These are phyloP conservation scores for Lonicera japonica DNA, from an alignment of 129 eudicot species.

Conservation along the genomic window DNA sequence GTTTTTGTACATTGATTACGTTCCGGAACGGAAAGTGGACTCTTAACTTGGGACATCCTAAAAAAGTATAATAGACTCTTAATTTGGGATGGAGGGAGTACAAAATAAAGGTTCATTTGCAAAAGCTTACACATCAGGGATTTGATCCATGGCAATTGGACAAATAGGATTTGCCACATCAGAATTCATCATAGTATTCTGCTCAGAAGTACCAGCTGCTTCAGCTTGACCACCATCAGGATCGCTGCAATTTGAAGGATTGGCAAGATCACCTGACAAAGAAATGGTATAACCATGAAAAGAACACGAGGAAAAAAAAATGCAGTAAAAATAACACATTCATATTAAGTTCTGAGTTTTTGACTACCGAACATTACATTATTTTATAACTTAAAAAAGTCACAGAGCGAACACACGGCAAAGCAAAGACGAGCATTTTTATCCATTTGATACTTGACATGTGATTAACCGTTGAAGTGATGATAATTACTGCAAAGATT, in stretches of 20 bases:
- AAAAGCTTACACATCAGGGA: slow-evolving; percentile 39
- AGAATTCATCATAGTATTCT: slow-evolving; percentile 23
- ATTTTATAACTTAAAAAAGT: neutral
- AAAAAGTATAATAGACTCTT: too few relatives aligned
- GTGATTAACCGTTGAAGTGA: neutral
- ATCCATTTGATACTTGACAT: neutral
- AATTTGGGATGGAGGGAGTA: too few relatives aligned
- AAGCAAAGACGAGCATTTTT: neutral
- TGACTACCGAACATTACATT: neutral
- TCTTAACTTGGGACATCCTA: too few relatives aligned
- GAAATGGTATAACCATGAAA: slow-evolving; percentile 7
- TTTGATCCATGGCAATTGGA: slow-evolving; percentile 20
- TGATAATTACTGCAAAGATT: neutral
- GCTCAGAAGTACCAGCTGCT: slow-evolving; percentile 22
- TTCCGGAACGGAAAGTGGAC: too few relatives aligned
- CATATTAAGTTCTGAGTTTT: neutral
- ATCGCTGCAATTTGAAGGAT: slow-evolving; percentile 18
- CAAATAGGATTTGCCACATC: slow-evolving; percentile 17
- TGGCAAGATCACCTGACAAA: slow-evolving; percentile 31
- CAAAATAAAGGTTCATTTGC: neutral
- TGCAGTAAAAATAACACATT: neutral
- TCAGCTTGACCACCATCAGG: slow-evolving; percentile 32
- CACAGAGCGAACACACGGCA: neutral
- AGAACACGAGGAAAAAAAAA: neutral
- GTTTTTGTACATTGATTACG: too few relatives aligned